Percentiles rank a stretch among this genome's conserved stretches.
Evolutionary conservation across 2,329 filamentous ascomycete species (phyloP).

Genomic region (Microdochium bolleyi): DNA sequence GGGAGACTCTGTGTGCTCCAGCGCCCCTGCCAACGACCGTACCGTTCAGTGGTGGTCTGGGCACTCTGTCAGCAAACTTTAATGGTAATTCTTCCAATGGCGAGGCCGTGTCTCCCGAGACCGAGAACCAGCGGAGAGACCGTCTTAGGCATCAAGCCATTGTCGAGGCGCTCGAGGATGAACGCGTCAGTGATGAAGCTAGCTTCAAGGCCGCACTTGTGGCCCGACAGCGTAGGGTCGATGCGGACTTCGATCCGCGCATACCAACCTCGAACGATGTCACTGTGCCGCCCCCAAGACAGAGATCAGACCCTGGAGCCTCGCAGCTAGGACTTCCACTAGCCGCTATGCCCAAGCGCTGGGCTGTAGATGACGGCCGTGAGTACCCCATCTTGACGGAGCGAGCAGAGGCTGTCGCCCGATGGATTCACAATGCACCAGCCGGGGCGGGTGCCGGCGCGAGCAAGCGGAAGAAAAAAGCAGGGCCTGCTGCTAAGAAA

Average conservation of each 20-base stretch:
- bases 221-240: constrained; percentile 49
- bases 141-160: constrained; percentile 57
- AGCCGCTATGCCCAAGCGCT: constrained; percentile 33
- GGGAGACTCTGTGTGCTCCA: constrained; percentile 64
- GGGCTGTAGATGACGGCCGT: constrained; percentile 56
- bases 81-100: constrained; percentile 17
- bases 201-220: constrained; percentile 56
- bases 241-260: constrained; percentile 34
- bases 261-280: constrained; percentile 8
- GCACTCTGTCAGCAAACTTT: constrained; percentile 14
- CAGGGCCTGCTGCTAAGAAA: background rate
- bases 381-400: constrained; percentile 66
- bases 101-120: constrained; percentile 27
- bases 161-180: constrained; percentile 59
- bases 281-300: constrained; percentile 9
- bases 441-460: constrained; percentile 15
- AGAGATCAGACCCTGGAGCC: constrained; percentile 12
- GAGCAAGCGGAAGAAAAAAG: constrained; percentile 22
- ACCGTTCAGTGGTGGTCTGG: constrained; percentile 16
- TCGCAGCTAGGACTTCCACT: constrained; percentile 1
- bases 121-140: constrained; percentile 47
- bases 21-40: constrained; percentile 37
- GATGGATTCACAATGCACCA: constrained; percentile 60
- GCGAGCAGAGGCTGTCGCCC: constrained; percentile 58
- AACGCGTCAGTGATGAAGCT: constrained; percentile 59